Base-by-base conservation (phyloP, 2,329 filamentous ascomycete genomes). In the Aureobasidium sp. region DNA sequence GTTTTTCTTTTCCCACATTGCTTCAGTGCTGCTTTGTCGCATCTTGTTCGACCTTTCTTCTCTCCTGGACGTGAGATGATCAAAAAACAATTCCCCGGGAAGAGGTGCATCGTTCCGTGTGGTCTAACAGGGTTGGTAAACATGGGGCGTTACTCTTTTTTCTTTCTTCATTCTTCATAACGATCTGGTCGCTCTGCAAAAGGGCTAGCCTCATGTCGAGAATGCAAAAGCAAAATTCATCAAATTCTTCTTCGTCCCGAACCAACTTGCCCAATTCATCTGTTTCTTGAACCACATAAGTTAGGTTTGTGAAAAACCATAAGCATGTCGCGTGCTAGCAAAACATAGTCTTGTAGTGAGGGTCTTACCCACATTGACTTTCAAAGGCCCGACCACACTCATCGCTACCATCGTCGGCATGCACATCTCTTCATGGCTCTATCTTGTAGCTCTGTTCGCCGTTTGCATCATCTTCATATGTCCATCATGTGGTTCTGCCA, bases 221-320 rank as follows among this genome's bases (percentile, higher is more conserved):
- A 55, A 55, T 55, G 51, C 51, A 55, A 55, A 55, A 55, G 36
- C 36, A 52, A 52, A 52, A 52, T 52, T 17, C 46, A 32, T 39
- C 50, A 52, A 37, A 6, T 52, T 26, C 15, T 39, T 48, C 43
- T 44, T 26, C 43, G 5, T 26, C 12, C 43, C 9, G 20, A 20
- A 24, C 7, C n/a, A 44, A 2, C n/a, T 39, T 44, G 41, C 41
- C n/a, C 24, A 24, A 8, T 1, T 20, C 39, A 43, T 43, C n/a
- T 10, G 3, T 43, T 2, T 2, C 37, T 5, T 8, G 37, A 1
- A 15, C 37, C 29, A 8, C 29, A 32, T 5, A 15, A 41, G 32
- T 32, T 32, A 32, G 5, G 29, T 32, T 32, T 8, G 8, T 5
- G 29, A 32, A 32, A 32, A 5, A 32, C 2, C 8, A 32, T 34